Evolutionary conservation across 768 basidiomycete genomes (phyloP), one percentile per base, ranked within the genome.

Genomic region (Boletus subparvulus): DNA sequence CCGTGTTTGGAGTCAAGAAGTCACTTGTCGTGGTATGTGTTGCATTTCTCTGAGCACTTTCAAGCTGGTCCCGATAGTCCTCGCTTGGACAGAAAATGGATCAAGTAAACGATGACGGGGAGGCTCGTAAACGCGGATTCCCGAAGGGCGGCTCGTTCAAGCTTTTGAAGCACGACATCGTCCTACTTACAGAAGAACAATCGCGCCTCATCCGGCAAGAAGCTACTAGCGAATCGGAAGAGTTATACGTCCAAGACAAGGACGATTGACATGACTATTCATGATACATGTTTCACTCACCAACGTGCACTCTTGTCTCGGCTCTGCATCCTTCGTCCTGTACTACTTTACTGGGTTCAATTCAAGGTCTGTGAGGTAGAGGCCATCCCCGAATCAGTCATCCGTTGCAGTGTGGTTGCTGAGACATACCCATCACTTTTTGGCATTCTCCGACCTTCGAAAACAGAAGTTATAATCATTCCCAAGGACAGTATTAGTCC

Each of bases 1-100:
- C 82, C 12, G 90, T 93, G 3, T 92, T 93, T 70, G 91, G 92
- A 11, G 91, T 90, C 24, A 90, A 90, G 71, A 80, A 81, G 47
- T 90, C 87, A 6, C 76, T 94, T 28, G 79, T 92, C 21, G 82
- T 91, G 61, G 90, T 92, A 71, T 49, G 83, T 77, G 7, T n/a
- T n/a, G n/a, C n/a, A n/a, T 40, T 17, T 39, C 47, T 33, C 21
- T 5, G 8, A 24, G 35, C 1, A 37, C 8, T 28, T 45, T 48
- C 36, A 40, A 26, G 59, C 54, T 26, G 21, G 13, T 49, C 39
- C 43, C 50, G 19, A 40, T 39, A 13, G 9, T 21, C 11, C 37
- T 45, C 33, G 54, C 30, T 33, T 19, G 41, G 11, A 50, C 65
- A 87, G 86, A 77, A 78, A 43, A 72, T 84, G 26, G 73, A 81